Percentiles rank a stretch among this genome's conserved stretches.
Evolutionary conservation across 345 rosid species (phyloP).

Genomic region (Viola odorata): DNA sequence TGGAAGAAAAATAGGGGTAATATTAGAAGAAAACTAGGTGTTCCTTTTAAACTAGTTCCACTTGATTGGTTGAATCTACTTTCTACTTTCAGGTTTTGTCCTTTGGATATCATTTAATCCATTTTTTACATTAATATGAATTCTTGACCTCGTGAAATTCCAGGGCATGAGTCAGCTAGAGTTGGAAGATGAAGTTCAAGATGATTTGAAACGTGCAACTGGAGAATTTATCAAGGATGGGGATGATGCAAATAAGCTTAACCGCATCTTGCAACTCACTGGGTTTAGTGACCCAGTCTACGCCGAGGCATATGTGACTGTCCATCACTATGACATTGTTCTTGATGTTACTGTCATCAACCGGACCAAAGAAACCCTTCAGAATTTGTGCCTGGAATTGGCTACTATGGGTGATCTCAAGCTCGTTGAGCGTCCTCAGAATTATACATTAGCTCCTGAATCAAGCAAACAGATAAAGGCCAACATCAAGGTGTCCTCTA

Average conservation of each 20-base stretch:
- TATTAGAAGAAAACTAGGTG: too few relatives aligned
- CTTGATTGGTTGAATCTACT: too few relatives aligned
- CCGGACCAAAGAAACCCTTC: constrained; percentile 96
- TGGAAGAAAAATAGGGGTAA: too few relatives aligned
- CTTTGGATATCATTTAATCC: too few relatives aligned
- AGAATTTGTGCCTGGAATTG: constrained; percentile 90
- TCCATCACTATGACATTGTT: constrained; percentile 92
- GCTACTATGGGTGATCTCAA: constrained; percentile 99
- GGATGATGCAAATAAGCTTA: constrained; percentile 90
- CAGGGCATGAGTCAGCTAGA: constrained; percentile 99
- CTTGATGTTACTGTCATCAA: constrained; percentile 94
- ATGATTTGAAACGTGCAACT: constrained; percentile 95
- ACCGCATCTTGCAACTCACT: constrained; percentile 95
- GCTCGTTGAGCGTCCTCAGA: constrained; percentile 98
- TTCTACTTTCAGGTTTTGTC: too few relatives aligned
- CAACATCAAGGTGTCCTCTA: constrained; percentile 96
- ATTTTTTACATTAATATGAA: too few relatives aligned
- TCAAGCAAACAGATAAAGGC: constrained; percentile 97
- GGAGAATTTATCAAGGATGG: constrained; percentile 95
- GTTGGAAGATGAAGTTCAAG: constrained; percentile 97
- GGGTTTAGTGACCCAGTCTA: constrained; percentile 99
- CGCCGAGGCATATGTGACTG: constrained; percentile 98
- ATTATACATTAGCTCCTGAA: constrained; percentile 88
- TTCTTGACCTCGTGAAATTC: constrained; percentile 3
- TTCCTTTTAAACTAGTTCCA: too few relatives aligned